Percentiles rank a stretch among this genome's conserved stretches.
Conservation (phyloP, 805 yeast genomes). For the Blastobotrys peoriensis region DNA sequence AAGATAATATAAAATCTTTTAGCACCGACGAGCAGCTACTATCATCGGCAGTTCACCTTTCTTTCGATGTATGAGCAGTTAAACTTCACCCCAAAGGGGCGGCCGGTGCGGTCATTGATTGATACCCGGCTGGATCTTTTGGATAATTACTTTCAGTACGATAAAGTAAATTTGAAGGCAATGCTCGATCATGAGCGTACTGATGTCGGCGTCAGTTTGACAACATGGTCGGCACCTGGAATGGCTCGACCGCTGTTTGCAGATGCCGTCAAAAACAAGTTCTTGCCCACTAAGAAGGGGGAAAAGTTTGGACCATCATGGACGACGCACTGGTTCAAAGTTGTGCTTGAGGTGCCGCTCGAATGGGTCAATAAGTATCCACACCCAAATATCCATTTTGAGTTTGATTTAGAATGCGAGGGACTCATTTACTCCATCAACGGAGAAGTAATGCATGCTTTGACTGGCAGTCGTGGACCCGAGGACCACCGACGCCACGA, state of each 20-base stretch:
- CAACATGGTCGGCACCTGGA: slow-evolving; percentile 67
- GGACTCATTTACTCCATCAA: slow-evolving; percentile 62
- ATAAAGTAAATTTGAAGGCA: slow-evolving; percentile 64
- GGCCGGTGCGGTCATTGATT: too few species aligned
- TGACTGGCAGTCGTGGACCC: slow-evolving; percentile 72
- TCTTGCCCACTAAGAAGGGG: slow-evolving; percentile 42
- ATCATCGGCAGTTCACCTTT: too few species aligned
- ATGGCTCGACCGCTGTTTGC: slow-evolving; percentile 54
- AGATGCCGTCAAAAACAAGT: slow-evolving; percentile 45
- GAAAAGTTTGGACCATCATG: slow-evolving; percentile 89
- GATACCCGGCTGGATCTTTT: slow-evolving; percentile 55
- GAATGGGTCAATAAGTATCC: slow-evolving; percentile 43
- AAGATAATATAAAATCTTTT: too few species aligned
- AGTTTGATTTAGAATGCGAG: slow-evolving; percentile 77
- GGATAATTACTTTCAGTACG: slow-evolving; percentile 63
- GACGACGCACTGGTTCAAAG: slow-evolving; percentile 90
- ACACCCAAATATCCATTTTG: too few species aligned
- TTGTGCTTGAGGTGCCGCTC: slow-evolving; percentile 57
- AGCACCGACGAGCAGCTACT: too few species aligned
- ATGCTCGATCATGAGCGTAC: slow-evolving; percentile 64
- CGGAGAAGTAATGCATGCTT: slow-evolving; percentile 70
- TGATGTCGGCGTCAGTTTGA: slow-evolving; percentile 46
- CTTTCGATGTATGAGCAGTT: too few species aligned
- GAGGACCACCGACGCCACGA: slow-evolving; percentile 63
- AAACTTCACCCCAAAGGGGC: too few species aligned